Conservation (phyloP, 2,329 filamentous ascomycete species). For the Fusarium abutilonis region DNA sequence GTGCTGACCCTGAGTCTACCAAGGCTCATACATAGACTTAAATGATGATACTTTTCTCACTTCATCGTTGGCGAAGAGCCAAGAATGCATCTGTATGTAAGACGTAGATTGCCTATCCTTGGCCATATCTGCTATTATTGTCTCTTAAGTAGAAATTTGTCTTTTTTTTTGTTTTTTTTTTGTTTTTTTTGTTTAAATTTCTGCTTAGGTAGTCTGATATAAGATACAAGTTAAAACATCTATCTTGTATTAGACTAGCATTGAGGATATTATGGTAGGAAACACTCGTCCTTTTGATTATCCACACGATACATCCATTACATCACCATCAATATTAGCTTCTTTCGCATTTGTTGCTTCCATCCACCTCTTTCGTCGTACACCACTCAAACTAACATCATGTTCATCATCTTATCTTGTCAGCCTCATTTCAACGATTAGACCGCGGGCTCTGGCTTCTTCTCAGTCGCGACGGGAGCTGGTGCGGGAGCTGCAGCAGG, state of each 20-base stretch:
- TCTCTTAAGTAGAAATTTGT: no score
- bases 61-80: not conserved
- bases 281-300: no score
- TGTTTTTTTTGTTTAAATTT: no score
- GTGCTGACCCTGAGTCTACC: no score
- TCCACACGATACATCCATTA: no score
- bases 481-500: constrained; percentile 25
- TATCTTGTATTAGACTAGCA: no score
- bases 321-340: constrained; percentile 8
- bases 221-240: no score
- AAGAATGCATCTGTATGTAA: constrained; percentile 7
- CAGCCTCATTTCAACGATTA: constrained; percentile 37
- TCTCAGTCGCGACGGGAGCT: constrained; percentile 23
- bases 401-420: constrained; percentile 4
- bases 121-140: not conserved
- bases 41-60: not conserved
- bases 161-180: no score
- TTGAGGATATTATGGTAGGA: no score
- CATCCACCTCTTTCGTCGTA: constrained; percentile 11
- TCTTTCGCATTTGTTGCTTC: constrained; percentile 16
- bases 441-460: constrained; percentile 34
- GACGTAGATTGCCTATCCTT: constrained; percentile 4
- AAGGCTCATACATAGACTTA: not conserved
- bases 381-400: not conserved
- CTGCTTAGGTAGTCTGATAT: no score